A percentile compares a stretch with the other conserved stretches of the same genome.
Conservation (phyloP, 1,139 yeast genomes). For the Candida tetrigidarum region DNA sequence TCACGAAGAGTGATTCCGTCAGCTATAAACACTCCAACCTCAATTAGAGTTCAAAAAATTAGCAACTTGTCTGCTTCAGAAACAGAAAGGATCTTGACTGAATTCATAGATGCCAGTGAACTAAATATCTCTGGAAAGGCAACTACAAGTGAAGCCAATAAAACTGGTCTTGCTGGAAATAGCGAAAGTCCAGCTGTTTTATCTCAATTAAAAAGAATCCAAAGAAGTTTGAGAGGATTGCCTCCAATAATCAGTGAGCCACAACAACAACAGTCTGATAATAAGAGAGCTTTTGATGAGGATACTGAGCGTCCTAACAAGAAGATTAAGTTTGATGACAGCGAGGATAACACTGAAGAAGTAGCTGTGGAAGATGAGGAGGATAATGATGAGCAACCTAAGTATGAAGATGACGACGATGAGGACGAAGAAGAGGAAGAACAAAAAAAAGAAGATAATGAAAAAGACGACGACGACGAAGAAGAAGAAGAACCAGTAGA, state of each 20-base stretch:
- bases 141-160: slow-evolving; percentile 13
- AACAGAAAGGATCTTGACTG: slow-evolving; percentile 50
- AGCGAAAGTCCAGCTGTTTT: slow-evolving; percentile 39
- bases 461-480: slow-evolving; percentile 16
- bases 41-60: slow-evolving; percentile 38
- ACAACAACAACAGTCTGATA: slow-evolving; percentile 23
- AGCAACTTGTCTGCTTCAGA: slow-evolving; percentile 37
- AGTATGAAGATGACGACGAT: slow-evolving; percentile 22
- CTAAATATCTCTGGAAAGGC: slow-evolving; percentile 12
- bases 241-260: slow-evolving; percentile 54
- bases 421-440: slow-evolving; percentile 24
- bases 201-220: slow-evolving; percentile 68
- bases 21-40: slow-evolving; percentile 55
- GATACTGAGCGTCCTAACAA: slow-evolving; percentile 25
- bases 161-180: slow-evolving; percentile 27
- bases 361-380: slow-evolving; percentile 21
- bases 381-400: slow-evolving; percentile 24
- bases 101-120: slow-evolving; percentile 49
- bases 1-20: slow-evolving; percentile 46
- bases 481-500: slow-evolving; percentile 22
- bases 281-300: slow-evolving; percentile 20
- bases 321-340: slow-evolving; percentile 35
- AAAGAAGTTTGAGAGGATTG: slow-evolving; percentile 73
- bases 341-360: slow-evolving; percentile 21
- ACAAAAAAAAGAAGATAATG: slow-evolving; percentile 22